Evolutionary conservation across 2,329 filamentous ascomycete genomes (phyloP), one percentile per base, ranked within the genome.

Genomic region (Calonectria pteridis): DNA sequence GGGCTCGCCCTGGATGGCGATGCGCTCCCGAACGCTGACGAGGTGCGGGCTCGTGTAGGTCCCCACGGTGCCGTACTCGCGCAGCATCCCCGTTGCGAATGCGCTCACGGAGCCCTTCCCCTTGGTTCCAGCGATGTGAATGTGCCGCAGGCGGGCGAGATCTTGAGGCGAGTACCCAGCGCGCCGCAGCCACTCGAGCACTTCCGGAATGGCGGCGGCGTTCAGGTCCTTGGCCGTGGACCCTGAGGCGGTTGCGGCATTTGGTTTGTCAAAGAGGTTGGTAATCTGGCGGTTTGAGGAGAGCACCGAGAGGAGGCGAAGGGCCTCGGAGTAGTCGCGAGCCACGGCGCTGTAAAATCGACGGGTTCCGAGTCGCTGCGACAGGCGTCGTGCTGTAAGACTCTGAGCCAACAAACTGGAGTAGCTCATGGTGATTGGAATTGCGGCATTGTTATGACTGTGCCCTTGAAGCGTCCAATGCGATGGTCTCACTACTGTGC

Each of bases 51-150:
- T 97, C 1, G 94, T 97, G 83, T 95, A 98, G 1, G 95, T 91
- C 49, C 95, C 95, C 31, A 97, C 84, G 83, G 77, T 80, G 75
- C 69, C 84, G 55, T 86, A 84, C 72, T 80, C 86, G 4, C 88
- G 86, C n/a, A 98, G 87, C 75, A 98, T 94, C 3, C 93, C 93
- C 18, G 95, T 95, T 26, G 95, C 90, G 83, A 96, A 96, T 13
- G 96, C 94, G 77, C 94, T 95, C 0, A 95, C 95, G 3, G 94
- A 97, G 50, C 96, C 96, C 84, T 98, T 98, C 73, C 96, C 96
- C 84, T 98, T 98, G 6, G 96, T 98, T 16, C 96, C 96, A 1
- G 96, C 94, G 58, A 98, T 92, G 82, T 98, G 96, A 74, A 98
- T 91, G 77, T 88, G 89, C 20, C 84, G 85, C 66, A 90, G 84